phyloP scores from a whole-genome alignment of 352 stramenopile genomes.

The Phytophthora vignae region DNA sequence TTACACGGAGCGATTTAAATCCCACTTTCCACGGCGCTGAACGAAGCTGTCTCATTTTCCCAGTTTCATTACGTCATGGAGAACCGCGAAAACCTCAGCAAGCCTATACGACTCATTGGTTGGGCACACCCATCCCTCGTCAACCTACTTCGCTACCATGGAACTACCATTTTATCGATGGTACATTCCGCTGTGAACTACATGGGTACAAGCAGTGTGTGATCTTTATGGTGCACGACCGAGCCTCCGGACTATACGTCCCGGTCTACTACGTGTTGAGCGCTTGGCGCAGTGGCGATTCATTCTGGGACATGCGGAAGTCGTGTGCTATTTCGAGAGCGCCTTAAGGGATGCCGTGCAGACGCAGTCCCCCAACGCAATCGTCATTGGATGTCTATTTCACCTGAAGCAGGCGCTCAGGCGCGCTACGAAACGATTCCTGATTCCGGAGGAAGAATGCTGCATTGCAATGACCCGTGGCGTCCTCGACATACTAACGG shows the following conservation, averaged over 20 bases:
- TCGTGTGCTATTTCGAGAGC: neutral
- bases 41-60: conserved; percentile 11
- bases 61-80: conserved; percentile 20
- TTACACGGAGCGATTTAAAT: conserved; percentile 22
- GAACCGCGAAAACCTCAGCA: conserved; percentile 1
- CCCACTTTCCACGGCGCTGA: conserved; percentile 11
- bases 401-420: conserved; percentile 2
- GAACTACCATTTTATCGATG: neutral
- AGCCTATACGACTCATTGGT: conserved; percentile 12
- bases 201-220: neutral
- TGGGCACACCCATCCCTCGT: too few species aligned
- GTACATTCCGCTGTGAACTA: neutral
- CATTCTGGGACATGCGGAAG: conserved; percentile 34
- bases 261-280: conserved; percentile 30
- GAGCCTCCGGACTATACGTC: conserved; percentile 11
- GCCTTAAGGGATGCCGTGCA: neutral
- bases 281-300: conserved; percentile 10
- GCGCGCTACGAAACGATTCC: conserved; percentile 2
- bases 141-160: neutral
- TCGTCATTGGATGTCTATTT: neutral
- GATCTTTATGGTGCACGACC: neutral
- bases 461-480: conserved; percentile 2
- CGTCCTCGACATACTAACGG: conserved; percentile 11
- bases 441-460: neutral
- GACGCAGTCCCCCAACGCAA: conserved; percentile 8